Conservation (phyloP, 2,329 filamentous ascomycete genomes). For the Fusarium redolens region DNA sequence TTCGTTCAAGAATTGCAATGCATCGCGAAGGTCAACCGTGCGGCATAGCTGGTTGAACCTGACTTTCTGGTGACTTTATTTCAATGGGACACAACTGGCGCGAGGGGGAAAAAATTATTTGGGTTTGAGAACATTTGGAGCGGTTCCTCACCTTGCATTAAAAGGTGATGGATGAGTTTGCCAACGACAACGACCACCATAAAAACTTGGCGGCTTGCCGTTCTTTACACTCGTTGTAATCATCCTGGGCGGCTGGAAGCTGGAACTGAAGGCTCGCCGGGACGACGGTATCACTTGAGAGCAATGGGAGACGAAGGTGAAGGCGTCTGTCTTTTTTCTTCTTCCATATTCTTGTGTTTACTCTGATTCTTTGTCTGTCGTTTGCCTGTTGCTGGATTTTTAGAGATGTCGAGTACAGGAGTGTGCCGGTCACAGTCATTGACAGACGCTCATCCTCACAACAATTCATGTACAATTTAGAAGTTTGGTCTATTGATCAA, state of each 20-base stretch:
- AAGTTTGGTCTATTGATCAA: conserved; percentile 39
- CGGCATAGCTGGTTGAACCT: conserved; percentile 35
- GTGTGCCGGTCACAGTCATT: conserved; percentile 50
- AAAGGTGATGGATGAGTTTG: conserved; percentile 37
- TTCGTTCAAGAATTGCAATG: conserved; percentile 41
- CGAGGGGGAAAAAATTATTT: conserved; percentile 34
- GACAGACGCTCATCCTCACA: conserved; percentile 42
- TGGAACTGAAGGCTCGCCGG: conserved; percentile 50
- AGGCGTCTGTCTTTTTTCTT: conserved; percentile 15
- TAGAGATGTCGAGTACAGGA: conserved; percentile 43
- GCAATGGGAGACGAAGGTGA: conserved; percentile 29
- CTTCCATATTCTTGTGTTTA: conserved; percentile 53
- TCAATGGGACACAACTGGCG: conserved; percentile 40
- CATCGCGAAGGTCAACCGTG: conserved; percentile 34
- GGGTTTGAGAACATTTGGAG: conserved; percentile 26
- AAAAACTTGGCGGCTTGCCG: conserved; percentile 48
- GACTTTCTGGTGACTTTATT: conserved; percentile 31
- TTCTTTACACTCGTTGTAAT: conserved; percentile 68
- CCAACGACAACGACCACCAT: conserved; percentile 43
- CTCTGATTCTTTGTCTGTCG: conserved; percentile 50
- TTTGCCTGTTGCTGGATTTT: conserved; percentile 44
- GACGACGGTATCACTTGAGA: conserved; percentile 47
- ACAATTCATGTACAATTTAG: conserved; percentile 42
- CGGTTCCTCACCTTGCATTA: conserved; percentile 29
- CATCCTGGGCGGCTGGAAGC: conserved; percentile 52